phyloP scores from a whole-genome alignment of 78 protist genomes.

The Dictyostelium citrinum region DNA sequence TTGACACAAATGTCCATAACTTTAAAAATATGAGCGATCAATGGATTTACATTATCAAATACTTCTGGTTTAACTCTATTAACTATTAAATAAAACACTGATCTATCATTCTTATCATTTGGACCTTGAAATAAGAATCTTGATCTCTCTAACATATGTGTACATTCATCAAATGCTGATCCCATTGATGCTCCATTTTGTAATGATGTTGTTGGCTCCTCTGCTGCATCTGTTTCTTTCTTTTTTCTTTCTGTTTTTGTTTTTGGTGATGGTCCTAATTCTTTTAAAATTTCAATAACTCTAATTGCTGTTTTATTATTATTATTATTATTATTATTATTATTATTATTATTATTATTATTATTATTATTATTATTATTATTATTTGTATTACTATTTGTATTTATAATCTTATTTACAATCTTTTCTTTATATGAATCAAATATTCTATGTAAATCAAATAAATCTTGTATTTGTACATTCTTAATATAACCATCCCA shows the following conservation, averaged over 20 bases:
- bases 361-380: background rate
- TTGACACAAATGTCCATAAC: conserved; percentile 65
- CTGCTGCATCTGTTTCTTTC: conserved; percentile 43
- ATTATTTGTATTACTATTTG: too few species aligned
- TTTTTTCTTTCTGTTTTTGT: conserved; percentile 50
- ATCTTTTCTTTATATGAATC: conserved; percentile 59
- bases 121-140: conserved; percentile 82
- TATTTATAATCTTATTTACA: background rate
- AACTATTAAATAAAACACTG: conserved; percentile 72
- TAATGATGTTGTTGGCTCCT: background rate
- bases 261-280: conserved; percentile 78
- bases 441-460: conserved; percentile 71
- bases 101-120: conserved; percentile 44
- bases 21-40: conserved; percentile 70
- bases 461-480: conserved; percentile 54
- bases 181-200: background rate
- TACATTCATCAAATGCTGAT: conserved; percentile 51
- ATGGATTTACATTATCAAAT: conserved; percentile 64
- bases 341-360: background rate
- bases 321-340: background rate
- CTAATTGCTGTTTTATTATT: background rate
- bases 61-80: conserved; percentile 54
- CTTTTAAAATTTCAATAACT: conserved; percentile 34
- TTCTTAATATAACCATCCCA: conserved; percentile 51
- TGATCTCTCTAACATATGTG: conserved; percentile 62